Percentiles rank a stretch among this genome's conserved stretches.
Evolutionary conservation across 2,329 filamentous ascomycete species (phyloP).

Genomic region (Ophiocordyceps unilateralis): DNA sequence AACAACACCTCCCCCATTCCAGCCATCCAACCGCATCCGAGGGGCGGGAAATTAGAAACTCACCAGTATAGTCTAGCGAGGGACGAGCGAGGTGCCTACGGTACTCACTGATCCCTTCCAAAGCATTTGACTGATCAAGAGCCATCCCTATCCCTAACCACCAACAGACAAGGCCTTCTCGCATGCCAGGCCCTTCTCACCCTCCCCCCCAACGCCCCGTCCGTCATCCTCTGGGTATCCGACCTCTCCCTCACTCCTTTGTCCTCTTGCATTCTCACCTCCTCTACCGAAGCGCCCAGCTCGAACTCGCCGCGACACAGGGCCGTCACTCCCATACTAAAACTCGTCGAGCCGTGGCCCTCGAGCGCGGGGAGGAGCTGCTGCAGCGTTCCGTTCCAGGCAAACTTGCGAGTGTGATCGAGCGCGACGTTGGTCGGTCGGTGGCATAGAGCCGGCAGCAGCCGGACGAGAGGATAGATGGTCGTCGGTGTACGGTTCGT

Average conservation of each 20-base stretch:
- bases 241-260: conserved; percentile 18
- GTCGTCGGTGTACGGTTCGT: conserved; percentile 53
- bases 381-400: conserved; percentile 75
- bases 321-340: conserved; percentile 53
- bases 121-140: too few species aligned
- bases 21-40: too few species aligned
- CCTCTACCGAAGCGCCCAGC: conserved; percentile 64
- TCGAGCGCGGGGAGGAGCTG: conserved; percentile 47
- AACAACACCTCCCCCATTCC: too few species aligned
- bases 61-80: too few species aligned
- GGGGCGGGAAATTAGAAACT: too few species aligned
- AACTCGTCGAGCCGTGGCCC: conserved; percentile 39
- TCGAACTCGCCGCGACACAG: conserved; percentile 73
- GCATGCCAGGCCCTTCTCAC: conserved; percentile 50
- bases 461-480: conserved; percentile 54
- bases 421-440: conserved; percentile 56
- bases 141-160: conserved; percentile 17
- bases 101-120: too few species aligned
- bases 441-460: conserved; percentile 62
- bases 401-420: conserved; percentile 66
- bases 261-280: conserved; percentile 41
- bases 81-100: too few species aligned
- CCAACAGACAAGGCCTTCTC: conserved; percentile 36
- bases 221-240: too few species aligned
- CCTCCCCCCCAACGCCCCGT: conserved; percentile 38